phyloP scores from a whole-genome alignment of 106 monocot genomes.

The Allium fistulosum region DNA sequence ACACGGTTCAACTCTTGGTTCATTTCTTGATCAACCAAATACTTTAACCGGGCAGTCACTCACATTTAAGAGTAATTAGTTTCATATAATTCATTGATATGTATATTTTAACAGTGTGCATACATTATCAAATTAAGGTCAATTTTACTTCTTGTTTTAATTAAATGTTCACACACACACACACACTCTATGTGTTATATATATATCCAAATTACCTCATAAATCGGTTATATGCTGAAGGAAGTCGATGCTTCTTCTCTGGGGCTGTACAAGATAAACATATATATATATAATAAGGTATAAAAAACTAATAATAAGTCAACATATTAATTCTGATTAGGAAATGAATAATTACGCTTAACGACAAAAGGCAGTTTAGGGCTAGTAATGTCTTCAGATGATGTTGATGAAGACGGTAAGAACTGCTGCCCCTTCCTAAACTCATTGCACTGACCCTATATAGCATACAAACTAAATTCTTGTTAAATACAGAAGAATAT shows the following conservation, averaged over 20 bases:
- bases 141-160: neutral
- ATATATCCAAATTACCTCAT: slow-evolving; percentile 54
- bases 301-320: neutral
- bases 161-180: neutral
- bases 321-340: too few relatives aligned
- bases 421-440: slow-evolving; percentile 25
- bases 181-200: neutral
- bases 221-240: slow-evolving; percentile 95
- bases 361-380: slow-evolving; percentile 48
- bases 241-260: slow-evolving; percentile 92
- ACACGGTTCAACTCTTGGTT: too few relatives aligned
- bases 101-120: neutral
- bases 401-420: slow-evolving; percentile 21
- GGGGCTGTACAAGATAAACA: slow-evolving; percentile 45
- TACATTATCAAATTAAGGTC: neutral
- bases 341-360: slow-evolving; percentile 27
- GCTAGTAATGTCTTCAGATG: slow-evolving; percentile 14
- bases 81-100: neutral
- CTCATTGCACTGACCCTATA: too few relatives aligned
- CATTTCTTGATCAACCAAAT: too few relatives aligned
- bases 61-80: neutral
- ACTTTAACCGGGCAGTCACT: too few relatives aligned
- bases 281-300: neutral
- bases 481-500: too few relatives aligned
- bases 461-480: too few relatives aligned